These are phyloP conservation scores for Beauveria scarabaeidicola DNA, from an alignment of 2,329 filamentous ascomycete species.

Conservation along the genomic window DNA sequence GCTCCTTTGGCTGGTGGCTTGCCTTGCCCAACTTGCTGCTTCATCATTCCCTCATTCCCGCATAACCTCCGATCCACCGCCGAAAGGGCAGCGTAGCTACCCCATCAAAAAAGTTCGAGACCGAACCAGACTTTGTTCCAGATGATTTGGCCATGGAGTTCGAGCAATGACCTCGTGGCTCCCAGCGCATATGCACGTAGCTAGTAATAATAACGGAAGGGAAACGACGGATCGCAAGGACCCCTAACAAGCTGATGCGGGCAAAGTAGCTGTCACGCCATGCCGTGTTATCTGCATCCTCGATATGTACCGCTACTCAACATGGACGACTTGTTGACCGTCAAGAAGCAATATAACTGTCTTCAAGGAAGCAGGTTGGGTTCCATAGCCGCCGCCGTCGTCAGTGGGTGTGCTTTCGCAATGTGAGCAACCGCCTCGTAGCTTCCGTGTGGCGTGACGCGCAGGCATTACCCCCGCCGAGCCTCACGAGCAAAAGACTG, in stretches of 20 bases:
- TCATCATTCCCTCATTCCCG: slow-evolving; percentile 10
- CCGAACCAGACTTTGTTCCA: slow-evolving; percentile 16
- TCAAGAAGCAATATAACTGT: too few species aligned
- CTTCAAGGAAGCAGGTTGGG: too few species aligned
- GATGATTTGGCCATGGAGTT: slow-evolving; percentile 11
- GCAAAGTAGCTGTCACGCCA: neutral
- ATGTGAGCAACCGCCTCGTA: neutral
- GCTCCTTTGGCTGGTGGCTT: neutral
- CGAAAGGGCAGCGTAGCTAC: slow-evolving; percentile 1
- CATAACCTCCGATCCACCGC: slow-evolving; percentile 13
- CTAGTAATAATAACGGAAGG: neutral
- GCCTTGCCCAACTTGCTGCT: too few species aligned
- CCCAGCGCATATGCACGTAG: neutral
- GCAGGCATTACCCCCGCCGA: neutral
- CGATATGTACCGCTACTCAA: neutral
- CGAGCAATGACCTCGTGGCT: neutral
- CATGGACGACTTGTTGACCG: too few species aligned
- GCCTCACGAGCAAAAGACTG: slow-evolving; percentile 3
- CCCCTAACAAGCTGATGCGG: neutral
- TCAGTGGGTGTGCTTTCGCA: neutral
- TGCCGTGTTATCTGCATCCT: too few species aligned
- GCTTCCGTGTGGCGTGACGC: neutral
- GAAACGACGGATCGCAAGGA: neutral
- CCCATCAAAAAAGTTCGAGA: slow-evolving; percentile 13
- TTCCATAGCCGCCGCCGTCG: neutral